Base-by-base conservation (phyloP, 768 basidiomycete genomes). In the Russula virescens region DNA sequence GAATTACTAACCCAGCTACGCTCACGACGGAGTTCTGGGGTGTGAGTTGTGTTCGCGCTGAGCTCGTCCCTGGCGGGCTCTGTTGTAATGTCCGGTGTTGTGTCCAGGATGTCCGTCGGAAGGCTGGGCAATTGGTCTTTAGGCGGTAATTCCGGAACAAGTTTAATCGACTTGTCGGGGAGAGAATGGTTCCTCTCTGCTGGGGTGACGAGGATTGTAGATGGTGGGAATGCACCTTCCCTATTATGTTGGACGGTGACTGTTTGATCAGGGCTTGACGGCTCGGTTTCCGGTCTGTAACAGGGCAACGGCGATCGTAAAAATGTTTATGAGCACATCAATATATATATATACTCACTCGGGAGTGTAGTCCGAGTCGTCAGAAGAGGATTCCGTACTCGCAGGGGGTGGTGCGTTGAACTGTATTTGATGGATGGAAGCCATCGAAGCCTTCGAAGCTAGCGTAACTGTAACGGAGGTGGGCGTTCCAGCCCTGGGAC, bases 221-320 rank as follows among this genome's bases (percentile, higher is more conserved):
- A 82, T 0, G 82, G 82, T 54, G 83, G 75, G 68, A 86, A 87
- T 7, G 88, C 89, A 58, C 85, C 87, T 77, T 91, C 88, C 46
- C 88, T 74, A 35, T 72, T 46, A 26, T 66, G 65, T 19, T 50
- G 46, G 2, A 60, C 47, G 10, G 48, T 18, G n/a, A 60, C 47
- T 14, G 48, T 18, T 16, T 11, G 14, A 25, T 62, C 63, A 23
- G 13, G 53, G 31, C 19, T 28, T 42, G 10, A 28, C 43, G 42
- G 63, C 40, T n/a, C 53, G 35, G n/a, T 19, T 28, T 60, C 58
- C 28, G 53, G 21, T 56, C 62, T 60, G 21, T 13, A 63, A 40
- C 46, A 34, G 57, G n/a, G 40, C 9, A 42, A 55, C 35, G 45
- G 38, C 51, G 52, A 55, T 62, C 60, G 47, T 47, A 46, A 28